Evolutionary conservation across 768 basidiomycete species (phyloP).

Genomic region (Tylopilus sp.): DNA sequence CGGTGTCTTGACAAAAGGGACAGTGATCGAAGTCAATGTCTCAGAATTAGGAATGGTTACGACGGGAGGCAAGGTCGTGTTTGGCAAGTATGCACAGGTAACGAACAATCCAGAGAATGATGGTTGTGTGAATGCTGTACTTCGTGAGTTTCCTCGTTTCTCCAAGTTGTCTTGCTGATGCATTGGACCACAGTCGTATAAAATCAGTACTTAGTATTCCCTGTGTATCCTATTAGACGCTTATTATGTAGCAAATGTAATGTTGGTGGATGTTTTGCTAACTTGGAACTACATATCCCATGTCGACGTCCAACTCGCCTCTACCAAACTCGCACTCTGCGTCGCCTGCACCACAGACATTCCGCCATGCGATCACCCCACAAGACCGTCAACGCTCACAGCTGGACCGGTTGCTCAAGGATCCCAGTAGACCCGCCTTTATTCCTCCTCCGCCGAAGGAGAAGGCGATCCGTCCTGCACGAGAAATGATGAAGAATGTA

Average conservation of each 20-base stretch:
- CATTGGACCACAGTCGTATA: constrained; percentile 25
- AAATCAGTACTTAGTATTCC: not conserved
- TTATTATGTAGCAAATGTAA: not conserved
- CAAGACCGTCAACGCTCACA: constrained; percentile 57
- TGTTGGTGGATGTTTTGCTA: constrained; percentile 23
- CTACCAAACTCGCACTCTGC: constrained; percentile 28
- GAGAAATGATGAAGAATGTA: constrained; percentile 99
- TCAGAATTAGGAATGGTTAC: constrained; percentile 98
- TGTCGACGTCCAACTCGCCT: constrained; percentile 31
- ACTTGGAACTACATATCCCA: constrained; percentile 16
- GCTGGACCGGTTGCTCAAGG: constrained; percentile 85
- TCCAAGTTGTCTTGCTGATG: not conserved
- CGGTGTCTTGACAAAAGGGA: constrained; percentile 97
- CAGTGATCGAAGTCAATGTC: constrained; percentile 98
- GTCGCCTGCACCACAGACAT: constrained; percentile 29
- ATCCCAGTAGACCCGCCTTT: constrained; percentile 79
- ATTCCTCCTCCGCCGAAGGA: constrained; percentile 81
- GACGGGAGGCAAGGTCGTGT: constrained; percentile 91
- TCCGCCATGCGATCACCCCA: constrained; percentile 48
- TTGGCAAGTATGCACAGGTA: constrained; percentile 91
- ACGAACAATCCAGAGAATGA: constrained; percentile 97
- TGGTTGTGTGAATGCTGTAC: constrained; percentile 92
- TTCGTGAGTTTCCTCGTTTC: constrained; percentile 54
- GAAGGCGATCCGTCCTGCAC: constrained; percentile 73
- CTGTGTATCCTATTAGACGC: constrained; percentile 12